Base-by-base conservation (phyloP, 2,329 filamentous ascomycete species). In the Alternaria sp. region DNA sequence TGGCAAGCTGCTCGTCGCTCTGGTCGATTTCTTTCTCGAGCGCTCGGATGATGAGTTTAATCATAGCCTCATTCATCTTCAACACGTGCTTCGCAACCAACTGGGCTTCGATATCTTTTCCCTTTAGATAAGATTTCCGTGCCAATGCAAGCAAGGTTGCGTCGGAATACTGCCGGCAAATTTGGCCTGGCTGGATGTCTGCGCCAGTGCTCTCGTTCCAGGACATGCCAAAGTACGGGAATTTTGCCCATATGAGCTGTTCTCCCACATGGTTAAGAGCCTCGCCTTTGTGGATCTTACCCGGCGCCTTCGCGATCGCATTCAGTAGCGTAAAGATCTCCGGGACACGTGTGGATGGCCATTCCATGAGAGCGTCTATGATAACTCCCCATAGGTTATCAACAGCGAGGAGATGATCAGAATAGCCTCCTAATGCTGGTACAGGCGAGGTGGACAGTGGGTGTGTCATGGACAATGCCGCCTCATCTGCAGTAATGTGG, bases 41-140 rank as follows among this genome's bases (percentile, higher is more conserved):
- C 36, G 36, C 36, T 5, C 36, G 4, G n/a, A 40, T 40, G 36
- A 40, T 40, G 36, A 40, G 2, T 40, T 1, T 0, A 40, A 40
- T 40, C 36, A 11, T 40, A 1, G 2, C 2, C 9, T 1, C 1
- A 0, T 40, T 3, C 8, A 40, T 0, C 36, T 1, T 40, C 0
- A 40, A 40, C 36, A 40, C 36, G 36, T 40, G 36, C 0, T 40
- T 40, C 15, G 36, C 36, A 40, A 0, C 0, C 36, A 40, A 40
- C 36, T 40, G 36, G 2, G 36, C 36, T 40, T 40, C 36, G 36
- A 40, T 0, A 1, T 40, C 36, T 1, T 40, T 40, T 0, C 1
- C 3, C 36, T 40, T 40, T 1, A 40, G 3, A 40, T 40, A 40
- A 17, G n/a, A 1, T 17, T 40, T 40, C 36, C 36, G 36, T 40